Base-by-base conservation (phyloP, 176 grass and related monocot genomes). In the Ananas comosus region DNA sequence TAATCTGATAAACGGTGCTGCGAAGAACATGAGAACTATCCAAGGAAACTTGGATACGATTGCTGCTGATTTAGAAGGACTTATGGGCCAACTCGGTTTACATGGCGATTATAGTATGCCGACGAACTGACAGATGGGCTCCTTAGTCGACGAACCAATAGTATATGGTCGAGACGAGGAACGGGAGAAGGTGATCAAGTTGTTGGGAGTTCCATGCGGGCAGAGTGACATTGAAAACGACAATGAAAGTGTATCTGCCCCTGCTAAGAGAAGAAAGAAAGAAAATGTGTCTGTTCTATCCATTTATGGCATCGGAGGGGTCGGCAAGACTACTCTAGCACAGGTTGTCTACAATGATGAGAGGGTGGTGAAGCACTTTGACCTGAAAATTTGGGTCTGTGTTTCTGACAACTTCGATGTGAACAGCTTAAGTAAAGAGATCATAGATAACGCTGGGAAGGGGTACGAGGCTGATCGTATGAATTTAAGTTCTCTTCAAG, bases 401-500 rank as follows among this genome's bases (percentile, higher is more conserved):
- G 56, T 18, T 2, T 61, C 56, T 8, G 17, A 61, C 9, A 21
- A 19, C 17, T 61, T 61, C 10, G 17, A 61, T 61, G 9, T 19
- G 4, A 0, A n/a, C 4, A 61, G 13, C 9, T 19, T 61, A 2
- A 22, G 8, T 18, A 61, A 10, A 10, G 56, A 61, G 56, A 61
- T 61, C 56, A 18, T 61, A 22, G 56, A 61, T 21, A 14, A 17
- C 2, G 8, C 19, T 42, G 0, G 33, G 33, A 7, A 42, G 33
- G 33, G 33, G 33, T 42, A 42, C 33, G 0, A 1, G 33, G 2
- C 1, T 0, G 56, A 19, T 10, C 1, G 5, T 10, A 2, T 1
- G 21, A 14, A 48, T 68, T 68, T 82, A n/a, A 74, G 71, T 0
- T 9, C 33, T 1, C 50, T 89, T 27, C 82, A 89, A 12, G 53